These are phyloP conservation scores for Verticillium longisporum DNA, from an alignment of 2,329 filamentous ascomycete species.

Conservation along the genomic window DNA sequence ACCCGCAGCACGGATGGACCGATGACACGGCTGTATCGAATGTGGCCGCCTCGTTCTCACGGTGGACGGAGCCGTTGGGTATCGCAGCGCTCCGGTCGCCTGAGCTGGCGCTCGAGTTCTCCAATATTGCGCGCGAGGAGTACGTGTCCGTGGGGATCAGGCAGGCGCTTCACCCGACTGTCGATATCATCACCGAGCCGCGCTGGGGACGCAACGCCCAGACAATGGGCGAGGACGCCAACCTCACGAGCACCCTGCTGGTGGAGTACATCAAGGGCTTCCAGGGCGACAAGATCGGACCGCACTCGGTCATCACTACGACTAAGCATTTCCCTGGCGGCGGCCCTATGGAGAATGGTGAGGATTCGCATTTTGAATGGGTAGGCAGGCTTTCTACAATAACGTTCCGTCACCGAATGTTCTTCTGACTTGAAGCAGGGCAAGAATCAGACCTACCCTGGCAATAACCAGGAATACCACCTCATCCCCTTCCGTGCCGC, in stretches of 20 bases:
- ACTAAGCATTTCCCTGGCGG: constrained; percentile 49
- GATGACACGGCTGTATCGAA: constrained; percentile 35
- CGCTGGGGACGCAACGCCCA: constrained; percentile 39
- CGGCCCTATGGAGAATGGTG: constrained; percentile 39
- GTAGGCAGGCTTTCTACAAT: neutral
- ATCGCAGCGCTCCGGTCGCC: constrained; percentile 40
- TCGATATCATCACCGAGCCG: constrained; percentile 43
- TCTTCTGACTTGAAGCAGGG: constrained; percentile 27
- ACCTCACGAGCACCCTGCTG: constrained; percentile 27
- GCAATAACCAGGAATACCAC: constrained; percentile 41
- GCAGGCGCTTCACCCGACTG: constrained; percentile 40
- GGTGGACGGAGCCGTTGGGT: constrained; percentile 45
- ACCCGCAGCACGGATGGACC: constrained; percentile 38
- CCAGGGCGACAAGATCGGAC: constrained; percentile 34
- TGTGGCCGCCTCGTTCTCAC: constrained; percentile 34
- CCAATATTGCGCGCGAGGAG: constrained; percentile 41
- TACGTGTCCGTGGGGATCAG: constrained; percentile 34
- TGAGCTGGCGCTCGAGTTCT: constrained; percentile 35
- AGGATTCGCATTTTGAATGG: constrained; percentile 40
- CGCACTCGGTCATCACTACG: constrained; percentile 35
- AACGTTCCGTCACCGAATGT: neutral
- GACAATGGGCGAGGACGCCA: constrained; percentile 43
- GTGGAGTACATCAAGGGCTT: constrained; percentile 40
- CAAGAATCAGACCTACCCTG: constrained; percentile 43
- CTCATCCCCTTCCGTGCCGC: constrained; percentile 44